Percentiles rank a stretch among this genome's conserved stretches.
Evolutionary conservation across 2,329 filamentous ascomycete genomes (phyloP).

Genomic region (Ceratocystis ficicola): DNA sequence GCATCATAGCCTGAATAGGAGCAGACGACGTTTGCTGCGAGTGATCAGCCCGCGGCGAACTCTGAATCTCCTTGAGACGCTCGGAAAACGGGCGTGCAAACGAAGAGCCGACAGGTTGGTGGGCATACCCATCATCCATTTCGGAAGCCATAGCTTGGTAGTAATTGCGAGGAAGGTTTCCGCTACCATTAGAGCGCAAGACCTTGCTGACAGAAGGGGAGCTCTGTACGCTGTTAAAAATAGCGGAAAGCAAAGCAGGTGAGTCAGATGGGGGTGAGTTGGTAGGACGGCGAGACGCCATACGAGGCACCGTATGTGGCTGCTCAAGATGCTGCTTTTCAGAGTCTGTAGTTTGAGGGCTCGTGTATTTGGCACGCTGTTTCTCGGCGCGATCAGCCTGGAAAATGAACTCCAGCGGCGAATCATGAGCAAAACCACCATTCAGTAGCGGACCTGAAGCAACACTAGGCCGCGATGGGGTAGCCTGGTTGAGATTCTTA

Average conservation of each 20-base stretch:
- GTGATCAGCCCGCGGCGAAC: constrained; percentile 1
- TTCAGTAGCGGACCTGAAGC: not conserved
- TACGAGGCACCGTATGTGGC: constrained; percentile 17
- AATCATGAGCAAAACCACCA: constrained; percentile 38
- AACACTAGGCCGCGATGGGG: constrained; percentile 12
- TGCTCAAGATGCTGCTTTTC: not conserved
- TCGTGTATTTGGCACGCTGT: constrained; percentile 34
- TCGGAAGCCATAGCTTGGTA: constrained; percentile 19
- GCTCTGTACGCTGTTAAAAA: constrained; percentile 17
- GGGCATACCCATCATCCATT: constrained; percentile 13
- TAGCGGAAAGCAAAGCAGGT: constrained; percentile 13
- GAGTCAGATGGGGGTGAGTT: constrained; percentile 17
- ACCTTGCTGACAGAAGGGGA: constrained; percentile 20
- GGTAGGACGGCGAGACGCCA: not conserved
- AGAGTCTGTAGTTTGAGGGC: not conserved
- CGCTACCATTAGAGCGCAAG: constrained; percentile 1
- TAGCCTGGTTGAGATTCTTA: not conserved
- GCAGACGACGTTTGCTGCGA: not conserved
- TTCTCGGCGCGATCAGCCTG: constrained; percentile 72
- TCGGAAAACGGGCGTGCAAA: constrained; percentile 18
- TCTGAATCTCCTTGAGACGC: constrained; percentile 15
- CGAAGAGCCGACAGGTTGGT: constrained; percentile 15
- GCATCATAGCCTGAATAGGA: not conserved
- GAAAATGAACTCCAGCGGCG: constrained; percentile 83
- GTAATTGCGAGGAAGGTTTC: constrained; percentile 12